Conservation (phyloP, 352 stramenopile species). For the Globisporangium nodosum region DNA sequence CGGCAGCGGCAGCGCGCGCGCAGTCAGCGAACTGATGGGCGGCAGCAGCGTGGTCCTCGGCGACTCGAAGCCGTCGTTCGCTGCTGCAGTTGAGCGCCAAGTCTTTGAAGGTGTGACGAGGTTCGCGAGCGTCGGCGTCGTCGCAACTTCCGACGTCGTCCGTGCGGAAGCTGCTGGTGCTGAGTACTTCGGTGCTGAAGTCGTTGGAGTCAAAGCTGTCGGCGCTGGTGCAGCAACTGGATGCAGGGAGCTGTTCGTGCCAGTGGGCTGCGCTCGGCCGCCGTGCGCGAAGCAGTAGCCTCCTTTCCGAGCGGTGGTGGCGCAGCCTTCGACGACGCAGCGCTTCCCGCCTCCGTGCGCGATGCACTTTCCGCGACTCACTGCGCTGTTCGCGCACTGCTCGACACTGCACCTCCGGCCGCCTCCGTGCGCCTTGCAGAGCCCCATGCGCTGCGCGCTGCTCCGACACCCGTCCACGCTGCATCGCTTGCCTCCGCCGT, state of each 20-base stretch:
- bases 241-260: background rate
- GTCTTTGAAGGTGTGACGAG: constrained; percentile 10
- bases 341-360: constrained; percentile 79
- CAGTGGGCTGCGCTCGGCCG: constrained; percentile 18
- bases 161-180: no score
- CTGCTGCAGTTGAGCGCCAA: constrained; percentile 6
- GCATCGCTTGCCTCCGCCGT: constrained; percentile 80
- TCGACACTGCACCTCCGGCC: constrained; percentile 66
- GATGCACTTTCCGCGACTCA: constrained; percentile 81
- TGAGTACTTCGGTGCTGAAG: background rate
- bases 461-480: constrained; percentile 63
- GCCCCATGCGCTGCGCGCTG: constrained; percentile 74
- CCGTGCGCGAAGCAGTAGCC: constrained; percentile 83
- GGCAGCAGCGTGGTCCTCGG: constrained; percentile 7
- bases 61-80: constrained; percentile 1
- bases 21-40: constrained; percentile 10
- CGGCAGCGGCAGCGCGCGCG: background rate
- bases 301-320: constrained; percentile 72
- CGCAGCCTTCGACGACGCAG: constrained; percentile 66
- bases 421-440: constrained; percentile 84
- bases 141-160: background rate
- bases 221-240: background rate
- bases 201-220: background rate
- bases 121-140: background rate
- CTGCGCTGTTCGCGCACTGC: constrained; percentile 68